A percentile compares a stretch with the other conserved stretches of the same genome.
These are phyloP conservation scores for Cryptococcus maquisensis DNA, from an alignment of 1,284 basidiomycete genomes.

Conservation along the genomic window DNA sequence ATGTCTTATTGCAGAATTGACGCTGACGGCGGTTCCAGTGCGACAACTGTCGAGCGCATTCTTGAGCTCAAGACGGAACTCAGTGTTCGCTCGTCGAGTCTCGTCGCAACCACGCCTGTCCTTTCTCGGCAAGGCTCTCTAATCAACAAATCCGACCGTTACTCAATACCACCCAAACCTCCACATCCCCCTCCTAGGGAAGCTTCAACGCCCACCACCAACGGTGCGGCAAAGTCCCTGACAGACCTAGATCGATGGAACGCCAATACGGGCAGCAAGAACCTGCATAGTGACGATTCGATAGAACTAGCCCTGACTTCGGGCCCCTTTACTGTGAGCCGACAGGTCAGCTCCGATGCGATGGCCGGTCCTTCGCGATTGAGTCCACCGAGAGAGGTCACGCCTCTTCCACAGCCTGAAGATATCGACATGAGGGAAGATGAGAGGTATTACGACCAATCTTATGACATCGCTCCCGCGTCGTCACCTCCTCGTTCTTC, in stretches of 20 bases:
- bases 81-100: slow-evolving; percentile 9
- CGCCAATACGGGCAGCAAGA: slow-evolving; percentile 2
- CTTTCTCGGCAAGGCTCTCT: too few species aligned
- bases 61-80: slow-evolving; percentile 35
- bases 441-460: too few species aligned
- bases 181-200: neutral
- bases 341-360: neutral
- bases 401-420: too few species aligned
- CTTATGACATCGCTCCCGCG: too few species aligned
- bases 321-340: neutral
- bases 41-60: slow-evolving; percentile 28
- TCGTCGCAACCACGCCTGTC: too few species aligned
- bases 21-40: slow-evolving; percentile 9
- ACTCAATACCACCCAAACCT: neutral
- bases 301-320: neutral
- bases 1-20: neutral
- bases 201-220: slow-evolving; percentile 10
- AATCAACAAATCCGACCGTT: too few species aligned
- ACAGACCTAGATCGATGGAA: slow-evolving; percentile 7
- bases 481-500: too few species aligned
- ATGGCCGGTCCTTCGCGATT: too few species aligned
- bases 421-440: too few species aligned
- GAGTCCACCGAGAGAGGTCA: too few species aligned
- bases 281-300: slow-evolving; percentile 17
- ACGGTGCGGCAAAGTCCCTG: neutral